phyloP scores from a whole-genome alignment of 2,329 filamentous ascomycete species.

The Biscogniauxia marginata region DNA sequence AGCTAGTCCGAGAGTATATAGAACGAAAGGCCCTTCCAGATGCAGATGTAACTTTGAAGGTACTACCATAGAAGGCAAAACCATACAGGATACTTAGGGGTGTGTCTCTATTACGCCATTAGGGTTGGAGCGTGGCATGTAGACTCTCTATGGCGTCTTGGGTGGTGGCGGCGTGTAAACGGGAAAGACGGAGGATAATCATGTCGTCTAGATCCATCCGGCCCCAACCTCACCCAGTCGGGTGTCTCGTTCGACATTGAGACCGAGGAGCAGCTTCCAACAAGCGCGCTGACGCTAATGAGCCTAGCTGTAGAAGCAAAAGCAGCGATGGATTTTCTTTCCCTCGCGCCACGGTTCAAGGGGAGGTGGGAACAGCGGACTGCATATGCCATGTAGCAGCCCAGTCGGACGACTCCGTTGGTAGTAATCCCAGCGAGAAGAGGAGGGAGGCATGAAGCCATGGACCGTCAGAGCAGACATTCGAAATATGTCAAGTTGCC shows the following conservation, averaged over 20 bases:
- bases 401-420: constrained; percentile 22
- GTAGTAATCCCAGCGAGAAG: constrained; percentile 14
- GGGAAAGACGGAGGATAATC: constrained; percentile 9
- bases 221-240: constrained; percentile 17
- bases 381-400: constrained; percentile 15
- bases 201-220: constrained; percentile 5
- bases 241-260: constrained; percentile 16
- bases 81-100: background rate
- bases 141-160: constrained; percentile 6
- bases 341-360: constrained; percentile 10
- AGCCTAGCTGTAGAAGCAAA: constrained; percentile 26
- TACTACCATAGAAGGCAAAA: background rate
- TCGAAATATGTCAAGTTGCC: constrained; percentile 15
- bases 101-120: background rate
- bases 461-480: background rate
- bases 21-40: background rate
- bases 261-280: constrained; percentile 24
- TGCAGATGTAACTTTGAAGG: background rate
- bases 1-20: background rate
- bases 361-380: constrained; percentile 18
- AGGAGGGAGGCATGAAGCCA: background rate
- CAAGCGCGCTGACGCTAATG: constrained; percentile 40
- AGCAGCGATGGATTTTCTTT: constrained; percentile 32
- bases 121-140: constrained; percentile 19
- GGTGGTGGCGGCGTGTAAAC: constrained; percentile 3